phyloP scores from a whole-genome alignment of 1,139 yeast species.

The Scheffersomyces cryptocercus region DNA sequence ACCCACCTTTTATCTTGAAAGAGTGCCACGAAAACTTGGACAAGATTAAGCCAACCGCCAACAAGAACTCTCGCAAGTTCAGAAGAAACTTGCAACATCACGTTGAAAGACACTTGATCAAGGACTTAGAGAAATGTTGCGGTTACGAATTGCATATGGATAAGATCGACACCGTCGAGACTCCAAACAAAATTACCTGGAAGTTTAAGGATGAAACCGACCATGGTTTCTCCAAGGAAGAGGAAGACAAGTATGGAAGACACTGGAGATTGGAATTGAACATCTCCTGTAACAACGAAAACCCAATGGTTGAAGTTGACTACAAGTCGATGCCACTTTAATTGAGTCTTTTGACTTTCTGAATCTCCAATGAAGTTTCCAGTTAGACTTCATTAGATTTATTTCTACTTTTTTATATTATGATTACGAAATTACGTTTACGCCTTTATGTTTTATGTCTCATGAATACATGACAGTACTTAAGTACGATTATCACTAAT shows the following conservation, averaged over 20 bases:
- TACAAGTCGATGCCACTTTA: slow-evolving; percentile 46
- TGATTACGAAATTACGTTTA: slow-evolving; percentile 1
- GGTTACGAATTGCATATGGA: slow-evolving; percentile 58
- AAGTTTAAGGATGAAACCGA: slow-evolving; percentile 52
- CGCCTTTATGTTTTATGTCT: slow-evolving; percentile 4
- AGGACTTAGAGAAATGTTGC: slow-evolving; percentile 62
- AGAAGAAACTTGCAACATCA: slow-evolving; percentile 77
- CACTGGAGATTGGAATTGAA: slow-evolving; percentile 60
- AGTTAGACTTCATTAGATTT: slow-evolving; percentile 1
- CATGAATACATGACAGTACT: slow-evolving; percentile 5
- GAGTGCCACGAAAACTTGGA: slow-evolving; percentile 71
- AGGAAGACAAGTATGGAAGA: slow-evolving; percentile 46
- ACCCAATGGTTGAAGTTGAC: slow-evolving; percentile 61
- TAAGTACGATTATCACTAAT: too few species aligned
- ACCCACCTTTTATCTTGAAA: slow-evolving; percentile 71
- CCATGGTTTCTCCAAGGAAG: slow-evolving; percentile 54
- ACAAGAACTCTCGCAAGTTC: slow-evolving; percentile 70
- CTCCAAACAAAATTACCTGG: slow-evolving; percentile 47
- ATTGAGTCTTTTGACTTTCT: slow-evolving; percentile 4
- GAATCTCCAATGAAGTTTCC: slow-evolving; percentile 1
- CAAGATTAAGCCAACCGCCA: slow-evolving; percentile 70
- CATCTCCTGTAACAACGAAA: slow-evolving; percentile 59
- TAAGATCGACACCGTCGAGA: slow-evolving; percentile 51
- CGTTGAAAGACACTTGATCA: slow-evolving; percentile 66
- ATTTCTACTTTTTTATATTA: neutral